These are phyloP conservation scores for Phytophthora vignae DNA, from an alignment of 352 stramenopile species.

Conservation along the genomic window DNA sequence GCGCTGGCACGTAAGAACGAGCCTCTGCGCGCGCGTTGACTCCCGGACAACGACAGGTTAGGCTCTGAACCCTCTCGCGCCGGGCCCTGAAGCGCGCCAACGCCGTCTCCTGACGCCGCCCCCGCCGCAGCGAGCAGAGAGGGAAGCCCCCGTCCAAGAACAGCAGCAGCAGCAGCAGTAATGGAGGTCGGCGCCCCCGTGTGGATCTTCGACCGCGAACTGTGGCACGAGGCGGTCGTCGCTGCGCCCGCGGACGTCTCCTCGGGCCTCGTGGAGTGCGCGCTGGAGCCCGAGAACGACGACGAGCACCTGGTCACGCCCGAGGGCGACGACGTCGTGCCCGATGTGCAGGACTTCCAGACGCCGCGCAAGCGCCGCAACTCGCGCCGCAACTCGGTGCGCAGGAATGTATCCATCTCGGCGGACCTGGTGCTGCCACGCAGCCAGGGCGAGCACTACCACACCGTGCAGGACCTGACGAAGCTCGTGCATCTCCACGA, in stretches of 20 bases:
- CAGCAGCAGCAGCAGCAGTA: conserved; percentile 22
- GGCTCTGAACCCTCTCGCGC: conserved; percentile 24
- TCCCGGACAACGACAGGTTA: conserved; percentile 18
- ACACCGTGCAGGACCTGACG: conserved; percentile 88
- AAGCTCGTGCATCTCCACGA: conserved; percentile 93
- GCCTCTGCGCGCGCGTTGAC: conserved; percentile 7
- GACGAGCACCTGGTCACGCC: conserved; percentile 45
- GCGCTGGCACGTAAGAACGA: conserved; percentile 9
- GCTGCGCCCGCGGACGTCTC: conserved; percentile 45
- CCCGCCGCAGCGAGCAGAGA: background rate
- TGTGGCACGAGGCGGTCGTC: conserved; percentile 83
- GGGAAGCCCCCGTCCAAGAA: background rate
- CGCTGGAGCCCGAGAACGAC: conserved; percentile 54
- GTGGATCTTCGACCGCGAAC: conserved; percentile 76
- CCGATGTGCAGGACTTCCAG: conserved; percentile 50
- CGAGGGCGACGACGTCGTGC: conserved; percentile 31
- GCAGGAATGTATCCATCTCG: conserved; percentile 44
- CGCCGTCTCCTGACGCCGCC: conserved; percentile 18
- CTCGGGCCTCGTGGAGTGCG: conserved; percentile 59
- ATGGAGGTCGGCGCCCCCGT: conserved; percentile 83
- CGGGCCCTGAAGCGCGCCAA: conserved; percentile 18
- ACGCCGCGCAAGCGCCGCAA: conserved; percentile 51
- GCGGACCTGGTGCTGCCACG: conserved; percentile 62
- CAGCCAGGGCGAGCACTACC: conserved; percentile 65
- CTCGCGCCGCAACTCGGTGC: conserved; percentile 56